phyloP scores from a whole-genome alignment of 768 basidiomycete species.

The Mrakia blollopis region DNA sequence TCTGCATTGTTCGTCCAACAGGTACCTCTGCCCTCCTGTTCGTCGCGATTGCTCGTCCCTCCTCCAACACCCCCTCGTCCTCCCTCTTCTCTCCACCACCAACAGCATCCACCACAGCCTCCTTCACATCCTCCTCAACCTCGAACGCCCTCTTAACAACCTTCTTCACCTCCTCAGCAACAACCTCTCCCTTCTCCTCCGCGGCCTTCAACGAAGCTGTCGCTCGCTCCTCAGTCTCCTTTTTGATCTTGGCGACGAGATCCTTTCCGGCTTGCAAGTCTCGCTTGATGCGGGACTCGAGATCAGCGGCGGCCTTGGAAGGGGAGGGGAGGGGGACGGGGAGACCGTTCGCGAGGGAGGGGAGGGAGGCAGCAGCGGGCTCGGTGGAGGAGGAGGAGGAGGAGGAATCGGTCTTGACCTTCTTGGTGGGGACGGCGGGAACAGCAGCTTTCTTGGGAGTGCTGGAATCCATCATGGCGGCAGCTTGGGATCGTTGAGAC shows the following conservation, averaged over 20 bases:
- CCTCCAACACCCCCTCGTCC: conserved; percentile 54
- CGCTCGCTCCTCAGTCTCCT: not conserved
- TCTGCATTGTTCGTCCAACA: conserved; percentile 56
- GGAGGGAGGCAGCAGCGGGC: conserved; percentile 35
- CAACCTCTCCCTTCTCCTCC: not conserved
- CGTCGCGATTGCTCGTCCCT: conserved; percentile 55
- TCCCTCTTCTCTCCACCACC: conserved; percentile 49
- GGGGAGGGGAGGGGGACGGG: not conserved
- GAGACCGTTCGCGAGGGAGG: conserved; percentile 28
- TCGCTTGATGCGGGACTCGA: conserved; percentile 33
- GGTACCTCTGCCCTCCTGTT: conserved; percentile 53
- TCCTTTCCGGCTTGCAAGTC: conserved; percentile 15
- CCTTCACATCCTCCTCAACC: conserved; percentile 25
- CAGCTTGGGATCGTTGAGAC: conserved; percentile 49
- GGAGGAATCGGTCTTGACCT: not conserved
- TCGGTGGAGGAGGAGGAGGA: conserved; percentile 10
- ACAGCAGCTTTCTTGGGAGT: conserved; percentile 41
- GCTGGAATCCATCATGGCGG: conserved; percentile 42
- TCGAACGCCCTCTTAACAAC: conserved; percentile 14
- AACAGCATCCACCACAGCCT: conserved; percentile 57
- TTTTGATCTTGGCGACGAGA: conserved; percentile 27
- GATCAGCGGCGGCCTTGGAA: conserved; percentile 33
- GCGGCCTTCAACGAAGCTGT: not conserved
- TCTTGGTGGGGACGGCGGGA: not conserved
- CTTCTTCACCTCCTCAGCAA: conserved; percentile 4